Evolutionary conservation across 2,329 filamentous ascomycete genomes (phyloP).

Genomic region (Fusarium sp.): DNA sequence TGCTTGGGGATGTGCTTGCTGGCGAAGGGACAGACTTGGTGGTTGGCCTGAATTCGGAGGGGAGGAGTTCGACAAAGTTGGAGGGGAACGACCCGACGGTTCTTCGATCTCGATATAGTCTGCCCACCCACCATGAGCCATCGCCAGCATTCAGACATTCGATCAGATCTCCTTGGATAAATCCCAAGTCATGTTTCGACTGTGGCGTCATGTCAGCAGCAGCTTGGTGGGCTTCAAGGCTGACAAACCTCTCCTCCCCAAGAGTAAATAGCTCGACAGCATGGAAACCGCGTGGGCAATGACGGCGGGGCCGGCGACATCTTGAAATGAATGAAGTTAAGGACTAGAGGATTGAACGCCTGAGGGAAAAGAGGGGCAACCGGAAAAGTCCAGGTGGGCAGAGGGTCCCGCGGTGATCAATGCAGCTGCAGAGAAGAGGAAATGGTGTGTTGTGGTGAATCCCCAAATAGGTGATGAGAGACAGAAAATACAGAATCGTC

Average conservation of each 20-base stretch:
- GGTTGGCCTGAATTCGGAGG: constrained; percentile 82
- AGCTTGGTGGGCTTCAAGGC: no score
- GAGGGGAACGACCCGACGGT: constrained; percentile 94
- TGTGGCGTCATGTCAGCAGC: constrained; percentile 49
- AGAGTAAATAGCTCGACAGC: constrained; percentile 88
- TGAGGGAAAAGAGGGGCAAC: no score
- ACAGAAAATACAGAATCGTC: no score
- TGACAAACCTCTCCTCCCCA: constrained; percentile 87
- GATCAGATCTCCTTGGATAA: constrained; percentile 96
- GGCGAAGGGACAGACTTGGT: constrained; percentile 65
- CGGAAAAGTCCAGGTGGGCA: no score
- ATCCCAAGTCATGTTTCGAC: constrained; percentile 93
- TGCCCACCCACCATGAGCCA: constrained; percentile 97
- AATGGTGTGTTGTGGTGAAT: no score
- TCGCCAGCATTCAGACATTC: constrained; percentile 98
- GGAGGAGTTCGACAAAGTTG: constrained; percentile 93
- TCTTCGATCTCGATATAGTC: constrained; percentile 85
- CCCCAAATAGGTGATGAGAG: no score
- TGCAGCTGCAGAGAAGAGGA: no score
- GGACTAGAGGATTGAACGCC: no score
- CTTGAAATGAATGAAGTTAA: constrained; percentile 35
- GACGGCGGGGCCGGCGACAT: constrained; percentile 65
- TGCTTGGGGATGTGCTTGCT: constrained; percentile 62
- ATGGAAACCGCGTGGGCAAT: constrained; percentile 82
- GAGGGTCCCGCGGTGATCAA: no score